A percentile compares a stretch with the other conserved stretches of the same genome.
Evolutionary conservation across 306 rosid genomes (phyloP).

Genomic region (Spatholobus suberectus): DNA sequence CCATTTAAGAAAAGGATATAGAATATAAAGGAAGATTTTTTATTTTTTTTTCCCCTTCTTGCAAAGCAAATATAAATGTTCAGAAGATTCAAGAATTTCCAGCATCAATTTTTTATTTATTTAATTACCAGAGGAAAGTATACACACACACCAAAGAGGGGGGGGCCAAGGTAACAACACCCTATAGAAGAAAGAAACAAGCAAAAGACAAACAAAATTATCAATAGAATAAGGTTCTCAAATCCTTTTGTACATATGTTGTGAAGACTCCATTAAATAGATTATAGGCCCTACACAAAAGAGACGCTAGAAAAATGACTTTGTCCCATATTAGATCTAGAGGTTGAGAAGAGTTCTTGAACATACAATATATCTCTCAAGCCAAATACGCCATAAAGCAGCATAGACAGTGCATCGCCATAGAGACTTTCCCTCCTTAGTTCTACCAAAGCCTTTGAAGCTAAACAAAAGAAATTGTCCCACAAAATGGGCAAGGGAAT

Average conservation of each 20-base stretch:
- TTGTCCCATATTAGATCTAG: conserved; percentile 4
- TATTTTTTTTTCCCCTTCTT: not conserved
- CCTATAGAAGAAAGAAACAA: not conserved
- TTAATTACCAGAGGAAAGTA: not conserved
- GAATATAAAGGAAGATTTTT: conserved; percentile 12
- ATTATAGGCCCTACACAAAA: not conserved
- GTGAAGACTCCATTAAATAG: not conserved
- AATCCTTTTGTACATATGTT: not conserved
- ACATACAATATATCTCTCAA: not conserved
- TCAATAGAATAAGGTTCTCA: not conserved
- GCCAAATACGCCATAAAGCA: not conserved
- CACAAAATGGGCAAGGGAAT: conserved; percentile 3
- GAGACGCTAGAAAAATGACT: not conserved
- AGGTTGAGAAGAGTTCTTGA: not conserved
- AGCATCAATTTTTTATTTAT: not conserved
- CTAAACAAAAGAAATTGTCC: not conserved
- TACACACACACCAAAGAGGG: not conserved
- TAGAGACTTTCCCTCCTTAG: conserved; percentile 5
- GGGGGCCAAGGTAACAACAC: not conserved
- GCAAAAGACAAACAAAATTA: not conserved
- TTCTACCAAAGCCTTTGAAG: not conserved
- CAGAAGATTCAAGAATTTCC: not conserved
- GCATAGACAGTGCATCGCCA: conserved; percentile 10
- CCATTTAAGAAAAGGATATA: not conserved
- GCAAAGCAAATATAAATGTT: not conserved